Evolutionary conservation across 352 stramenopile species (phyloP).

Genomic region (Nothophytophthora sp.): DNA sequence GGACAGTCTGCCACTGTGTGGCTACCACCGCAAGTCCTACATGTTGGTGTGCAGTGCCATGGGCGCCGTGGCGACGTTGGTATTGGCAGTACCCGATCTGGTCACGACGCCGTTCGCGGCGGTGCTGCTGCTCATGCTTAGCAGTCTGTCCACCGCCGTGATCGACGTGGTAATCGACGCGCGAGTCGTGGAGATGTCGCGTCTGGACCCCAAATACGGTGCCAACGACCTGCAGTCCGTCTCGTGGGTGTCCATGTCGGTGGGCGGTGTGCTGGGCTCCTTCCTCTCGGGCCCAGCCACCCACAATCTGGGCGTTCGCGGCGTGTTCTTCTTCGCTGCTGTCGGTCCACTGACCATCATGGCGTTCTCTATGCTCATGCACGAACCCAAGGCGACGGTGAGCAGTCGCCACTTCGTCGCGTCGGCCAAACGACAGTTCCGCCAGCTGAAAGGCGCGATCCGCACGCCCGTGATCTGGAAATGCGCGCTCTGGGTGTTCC

Average conservation of each 20-base stretch:
- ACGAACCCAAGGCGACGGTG: constrained; percentile 68
- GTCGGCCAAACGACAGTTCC: constrained; percentile 53
- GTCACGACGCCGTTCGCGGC: constrained; percentile 60
- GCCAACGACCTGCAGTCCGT: constrained; percentile 94
- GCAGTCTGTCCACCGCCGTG: constrained; percentile 90
- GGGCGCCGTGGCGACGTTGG: constrained; percentile 56
- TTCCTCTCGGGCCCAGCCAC: constrained; percentile 93
- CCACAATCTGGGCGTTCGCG: constrained; percentile 88
- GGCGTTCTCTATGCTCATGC: constrained; percentile 87
- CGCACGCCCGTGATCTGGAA: constrained; percentile 93
- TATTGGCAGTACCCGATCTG: constrained; percentile 50
- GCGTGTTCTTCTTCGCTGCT: constrained; percentile 93
- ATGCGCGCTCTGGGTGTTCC: constrained; percentile 96
- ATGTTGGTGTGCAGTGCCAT: constrained; percentile 89
- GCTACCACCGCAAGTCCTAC: constrained; percentile 95
- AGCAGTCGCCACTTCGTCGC: constrained; percentile 48
- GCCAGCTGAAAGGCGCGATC: constrained; percentile 79
- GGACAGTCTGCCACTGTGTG: constrained; percentile 94
- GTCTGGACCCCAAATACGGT: constrained; percentile 80
- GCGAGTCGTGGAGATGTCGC: constrained; percentile 95
- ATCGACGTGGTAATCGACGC: constrained; percentile 97
- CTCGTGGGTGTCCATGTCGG: constrained; percentile 93
- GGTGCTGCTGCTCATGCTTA: constrained; percentile 71
- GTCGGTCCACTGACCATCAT: constrained; percentile 90
- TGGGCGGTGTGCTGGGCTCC: constrained; percentile 92